Percentiles rank a stretch among this genome's conserved stretches.
Evolutionary conservation across 768 basidiomycete genomes (phyloP).

Genomic region (Pleurotus giganteus): DNA sequence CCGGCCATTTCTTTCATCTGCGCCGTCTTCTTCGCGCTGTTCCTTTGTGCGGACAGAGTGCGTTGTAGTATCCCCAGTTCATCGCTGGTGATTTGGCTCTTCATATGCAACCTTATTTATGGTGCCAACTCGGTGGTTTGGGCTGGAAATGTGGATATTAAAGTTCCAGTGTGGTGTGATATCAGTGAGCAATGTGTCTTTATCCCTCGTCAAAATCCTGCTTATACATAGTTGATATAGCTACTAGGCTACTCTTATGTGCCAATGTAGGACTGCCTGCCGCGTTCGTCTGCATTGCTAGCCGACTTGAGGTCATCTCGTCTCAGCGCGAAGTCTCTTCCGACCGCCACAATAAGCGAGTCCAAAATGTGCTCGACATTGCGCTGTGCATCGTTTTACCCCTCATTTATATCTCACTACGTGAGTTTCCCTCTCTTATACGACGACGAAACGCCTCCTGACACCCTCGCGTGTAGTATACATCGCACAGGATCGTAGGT

Average conservation of each 20-base stretch:
- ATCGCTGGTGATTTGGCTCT: constrained; percentile 47
- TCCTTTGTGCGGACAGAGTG: constrained; percentile 39
- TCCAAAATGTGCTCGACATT: constrained; percentile 43
- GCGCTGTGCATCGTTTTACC: constrained; percentile 54
- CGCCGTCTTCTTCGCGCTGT: constrained; percentile 33
- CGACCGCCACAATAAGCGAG: constrained; percentile 33
- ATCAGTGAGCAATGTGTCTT: constrained; percentile 42
- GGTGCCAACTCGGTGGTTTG: constrained; percentile 57
- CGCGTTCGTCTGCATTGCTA: constrained; percentile 4
- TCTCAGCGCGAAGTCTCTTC: constrained; percentile 13
- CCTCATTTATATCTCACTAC: constrained; percentile 53
- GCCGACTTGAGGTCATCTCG: constrained; percentile 1
- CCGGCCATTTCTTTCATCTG: constrained; percentile 44
- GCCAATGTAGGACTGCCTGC: constrained; percentile 4
- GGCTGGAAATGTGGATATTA: constrained; percentile 37
- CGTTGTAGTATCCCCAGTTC: constrained; percentile 44
- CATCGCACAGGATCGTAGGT: constrained; percentile 60
- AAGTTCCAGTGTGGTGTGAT: constrained; percentile 60
- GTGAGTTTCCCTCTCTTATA: constrained; percentile 36
- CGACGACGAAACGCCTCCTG: no score
- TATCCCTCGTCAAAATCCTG: not conserved
- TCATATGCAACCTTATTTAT: constrained; percentile 33
- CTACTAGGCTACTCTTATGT: constrained; percentile 39
- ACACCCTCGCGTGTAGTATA: constrained; percentile 35
- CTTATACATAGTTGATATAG: constrained; percentile 18